Conservation (phyloP, 2,329 filamentous ascomycete species). For the Sclerotiophoma versabilis region DNA sequence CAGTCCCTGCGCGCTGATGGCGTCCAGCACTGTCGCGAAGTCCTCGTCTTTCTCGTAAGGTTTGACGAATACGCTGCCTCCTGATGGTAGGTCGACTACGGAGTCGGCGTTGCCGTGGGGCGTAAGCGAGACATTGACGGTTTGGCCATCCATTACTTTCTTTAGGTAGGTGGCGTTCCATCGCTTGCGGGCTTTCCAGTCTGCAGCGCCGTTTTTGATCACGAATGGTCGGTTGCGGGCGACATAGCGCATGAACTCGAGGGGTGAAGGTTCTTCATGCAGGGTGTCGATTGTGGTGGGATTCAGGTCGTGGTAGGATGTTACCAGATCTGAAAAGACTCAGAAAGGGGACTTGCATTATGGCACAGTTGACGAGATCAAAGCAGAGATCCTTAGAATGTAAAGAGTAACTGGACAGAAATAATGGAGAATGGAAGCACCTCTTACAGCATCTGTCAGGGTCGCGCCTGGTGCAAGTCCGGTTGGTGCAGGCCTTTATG, state of each 20-base stretch:
- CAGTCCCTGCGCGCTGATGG: constrained; percentile 65
- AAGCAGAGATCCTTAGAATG: too few relatives aligned
- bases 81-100: constrained; percentile 69
- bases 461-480: constrained; percentile 33
- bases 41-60: constrained; percentile 71
- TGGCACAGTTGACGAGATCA: too few relatives aligned
- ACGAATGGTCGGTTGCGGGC: constrained; percentile 78
- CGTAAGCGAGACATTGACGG: constrained; percentile 80
- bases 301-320: constrained; percentile 78
- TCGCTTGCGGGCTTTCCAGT: constrained; percentile 67
- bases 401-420: too few relatives aligned
- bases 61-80: constrained; percentile 66
- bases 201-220: constrained; percentile 65
- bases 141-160: constrained; percentile 60
- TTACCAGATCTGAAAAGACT: constrained; percentile 59
- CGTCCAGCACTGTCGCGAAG: constrained; percentile 69
- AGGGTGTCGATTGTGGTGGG: constrained; percentile 66
- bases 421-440: constrained; percentile 31
- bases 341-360: too few relatives aligned
- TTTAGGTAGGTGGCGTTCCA: constrained; percentile 71
- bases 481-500: constrained; percentile 38
- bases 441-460: constrained; percentile 47
- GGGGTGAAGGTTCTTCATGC: constrained; percentile 69
- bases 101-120: constrained; percentile 68
- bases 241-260: constrained; percentile 83